These are phyloP conservation scores for Tillandsia fasciculata DNA, from an alignment of 176 grass and related monocot species.

Conservation along the genomic window DNA sequence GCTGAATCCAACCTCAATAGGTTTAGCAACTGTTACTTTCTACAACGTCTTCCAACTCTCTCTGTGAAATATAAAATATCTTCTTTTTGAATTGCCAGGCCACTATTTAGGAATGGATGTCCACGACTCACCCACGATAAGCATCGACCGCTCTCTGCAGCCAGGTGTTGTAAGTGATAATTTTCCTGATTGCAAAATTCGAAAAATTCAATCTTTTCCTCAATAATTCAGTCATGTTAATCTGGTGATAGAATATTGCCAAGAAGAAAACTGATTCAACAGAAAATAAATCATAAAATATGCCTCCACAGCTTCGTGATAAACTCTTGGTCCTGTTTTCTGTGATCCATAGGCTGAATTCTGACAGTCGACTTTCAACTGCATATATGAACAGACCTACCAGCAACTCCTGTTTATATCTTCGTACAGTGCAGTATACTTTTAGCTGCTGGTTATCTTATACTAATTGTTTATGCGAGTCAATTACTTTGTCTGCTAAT, in stretches of 20 bases:
- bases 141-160: slow-evolving; percentile 45
- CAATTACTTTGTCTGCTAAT: not conserved
- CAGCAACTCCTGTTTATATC: too few relatives aligned
- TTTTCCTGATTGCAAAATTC: not conserved
- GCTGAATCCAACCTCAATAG: slow-evolving; percentile 92
- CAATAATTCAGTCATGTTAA: not conserved
- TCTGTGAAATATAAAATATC: slow-evolving; percentile 7
- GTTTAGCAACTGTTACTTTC: slow-evolving; percentile 12
- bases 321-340: too few relatives aligned
- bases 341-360: too few relatives aligned
- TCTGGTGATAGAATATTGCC: not conserved
- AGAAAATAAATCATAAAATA: too few relatives aligned
- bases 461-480: not conserved
- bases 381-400: too few relatives aligned
- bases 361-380: too few relatives aligned
- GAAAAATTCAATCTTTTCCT: not conserved
- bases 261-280: too few relatives aligned
- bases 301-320: too few relatives aligned
- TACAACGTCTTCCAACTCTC: slow-evolving; percentile 3
- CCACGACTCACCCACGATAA: slow-evolving; percentile 56
- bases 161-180: slow-evolving; percentile 68
- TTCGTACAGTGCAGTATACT: not conserved
- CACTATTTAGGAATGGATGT: slow-evolving; percentile 94
- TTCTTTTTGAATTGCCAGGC: slow-evolving; percentile 32
- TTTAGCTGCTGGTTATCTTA: not conserved